Base-by-base conservation (phyloP, 2,329 filamentous ascomycete genomes). In the Phialophora chinensis region DNA sequence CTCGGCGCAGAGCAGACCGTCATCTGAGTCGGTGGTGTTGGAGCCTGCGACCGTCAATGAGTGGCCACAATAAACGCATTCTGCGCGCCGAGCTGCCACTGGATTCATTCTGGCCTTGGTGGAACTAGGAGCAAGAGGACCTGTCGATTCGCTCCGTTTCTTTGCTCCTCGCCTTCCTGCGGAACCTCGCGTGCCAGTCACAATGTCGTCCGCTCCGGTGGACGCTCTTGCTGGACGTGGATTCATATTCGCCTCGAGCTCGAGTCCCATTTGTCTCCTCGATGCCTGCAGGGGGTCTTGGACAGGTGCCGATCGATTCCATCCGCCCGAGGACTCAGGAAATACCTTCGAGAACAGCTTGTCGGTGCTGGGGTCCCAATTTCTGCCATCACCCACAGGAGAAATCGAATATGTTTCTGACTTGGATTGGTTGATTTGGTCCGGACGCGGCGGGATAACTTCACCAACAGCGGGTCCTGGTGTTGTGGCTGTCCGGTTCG, bases 401-500 rank as follows among this genome's bases (percentile, higher is more conserved):
- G 25, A 4, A 29, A 55, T 55, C 53, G 25, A 11, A 55, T 55
- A 55, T 4, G 25, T 29, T 25, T 31, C 29, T 5, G 53, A 55
- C 25, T 35, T 14, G 27, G 53, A 11, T n/a, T 55, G 12, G 29
- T 55, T 55, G 53, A 55, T 55, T 17, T 55, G 25, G 53, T 55
- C 53, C 25, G 53, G 53, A 8, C 53, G 53, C 17, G 53, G 53
- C 8, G 53, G 53, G n/a, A 55, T 55, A n/a, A 52, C 49, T 29
- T 52, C 49, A 7, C 38, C 38, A 44, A 44, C 38, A 44, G 38
- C 17, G 1, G 38, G 38, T 17, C n/a, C 6, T 3, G 6, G 14
- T 44, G 20, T 17, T 12, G 20, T 12, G 49, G 7, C 49, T 29
- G 23, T 12, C 14, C 11, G 1, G 7, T 23, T 25, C 4, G 23